Conservation (phyloP, 2,329 filamentous ascomycete genomes). For the Xylariaceae sp. region DNA sequence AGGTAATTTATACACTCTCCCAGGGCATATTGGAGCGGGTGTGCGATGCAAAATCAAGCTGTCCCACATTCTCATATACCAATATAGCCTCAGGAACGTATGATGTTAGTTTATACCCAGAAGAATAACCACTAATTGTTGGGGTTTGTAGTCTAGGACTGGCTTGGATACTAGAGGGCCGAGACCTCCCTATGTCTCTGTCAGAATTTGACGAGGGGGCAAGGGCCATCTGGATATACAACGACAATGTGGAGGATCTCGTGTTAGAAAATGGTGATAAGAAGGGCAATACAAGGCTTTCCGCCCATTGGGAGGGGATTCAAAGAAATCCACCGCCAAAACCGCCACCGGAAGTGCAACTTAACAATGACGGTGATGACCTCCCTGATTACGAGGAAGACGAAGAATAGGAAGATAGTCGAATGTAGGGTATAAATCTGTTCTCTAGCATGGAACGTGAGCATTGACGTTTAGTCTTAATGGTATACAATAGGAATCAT, state of each 20-base stretch:
- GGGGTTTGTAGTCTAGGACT: conserved; percentile 5
- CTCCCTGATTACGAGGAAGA: not conserved
- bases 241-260: conserved; percentile 16
- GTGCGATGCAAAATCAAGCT: too few species aligned
- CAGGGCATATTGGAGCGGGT: not conserved
- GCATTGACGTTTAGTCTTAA: too few species aligned
- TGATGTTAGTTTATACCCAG: too few species aligned
- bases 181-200: too few species aligned
- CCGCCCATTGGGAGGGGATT: conserved; percentile 10
- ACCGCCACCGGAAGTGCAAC: too few species aligned
- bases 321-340: not conserved
- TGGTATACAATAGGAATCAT: too few species aligned
- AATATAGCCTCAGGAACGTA: too few species aligned
- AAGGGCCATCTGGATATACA: conserved; percentile 22
- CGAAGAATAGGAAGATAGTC: not conserved
- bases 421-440: too few species aligned
- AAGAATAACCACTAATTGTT: not conserved
- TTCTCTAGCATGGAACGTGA: not conserved
- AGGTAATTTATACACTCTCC: not conserved
- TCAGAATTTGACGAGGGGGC: not conserved
- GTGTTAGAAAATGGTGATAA: not conserved
- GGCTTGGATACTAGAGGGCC: not conserved
- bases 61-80: too few species aligned
- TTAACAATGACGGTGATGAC: not conserved
- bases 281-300: not conserved